phyloP scores from a whole-genome alignment of 768 basidiomycete species.

The Crucibulum laeve region DNA sequence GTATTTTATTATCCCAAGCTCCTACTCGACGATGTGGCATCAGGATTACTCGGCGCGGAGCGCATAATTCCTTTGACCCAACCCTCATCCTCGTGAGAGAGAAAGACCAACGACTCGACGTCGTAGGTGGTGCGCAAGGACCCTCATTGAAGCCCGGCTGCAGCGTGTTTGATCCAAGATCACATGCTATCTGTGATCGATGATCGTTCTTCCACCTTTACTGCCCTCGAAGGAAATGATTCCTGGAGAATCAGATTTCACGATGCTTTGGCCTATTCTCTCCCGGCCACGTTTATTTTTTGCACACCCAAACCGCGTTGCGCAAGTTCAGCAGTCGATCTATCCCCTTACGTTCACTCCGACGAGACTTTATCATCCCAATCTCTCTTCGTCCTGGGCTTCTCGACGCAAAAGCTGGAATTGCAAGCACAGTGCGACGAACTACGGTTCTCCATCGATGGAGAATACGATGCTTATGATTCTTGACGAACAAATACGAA shows the following conservation, averaged over 20 bases:
- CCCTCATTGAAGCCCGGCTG: conserved; percentile 14
- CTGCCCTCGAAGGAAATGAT: conserved; percentile 23
- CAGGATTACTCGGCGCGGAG: no score
- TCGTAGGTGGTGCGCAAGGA: conserved; percentile 14
- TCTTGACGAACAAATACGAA: conserved; percentile 32
- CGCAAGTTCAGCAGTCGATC: conserved; percentile 17
- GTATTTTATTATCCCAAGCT: conserved; percentile 15
- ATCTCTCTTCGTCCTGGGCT: background rate
- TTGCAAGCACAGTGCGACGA: conserved; percentile 13
- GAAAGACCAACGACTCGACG: conserved; percentile 24
- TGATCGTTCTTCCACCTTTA: conserved; percentile 26
- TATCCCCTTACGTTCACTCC: conserved; percentile 14
- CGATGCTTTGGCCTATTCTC: conserved; percentile 9
- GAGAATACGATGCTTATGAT: conserved; percentile 27
- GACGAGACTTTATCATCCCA: background rate
- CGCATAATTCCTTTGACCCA: conserved; percentile 5
- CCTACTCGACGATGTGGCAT: background rate
- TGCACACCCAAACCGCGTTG: conserved; percentile 15
- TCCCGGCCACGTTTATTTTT: conserved; percentile 20
- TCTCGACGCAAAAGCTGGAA: background rate
- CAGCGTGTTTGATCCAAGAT: conserved; percentile 22
- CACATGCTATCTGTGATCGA: conserved; percentile 44
- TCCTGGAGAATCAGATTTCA: conserved; percentile 28
- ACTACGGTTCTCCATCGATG: conserved; percentile 18
- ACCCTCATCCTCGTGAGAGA: conserved; percentile 10